Conservation (phyloP, 768 basidiomycete genomes). For the Leccinum subtestaceum region DNA sequence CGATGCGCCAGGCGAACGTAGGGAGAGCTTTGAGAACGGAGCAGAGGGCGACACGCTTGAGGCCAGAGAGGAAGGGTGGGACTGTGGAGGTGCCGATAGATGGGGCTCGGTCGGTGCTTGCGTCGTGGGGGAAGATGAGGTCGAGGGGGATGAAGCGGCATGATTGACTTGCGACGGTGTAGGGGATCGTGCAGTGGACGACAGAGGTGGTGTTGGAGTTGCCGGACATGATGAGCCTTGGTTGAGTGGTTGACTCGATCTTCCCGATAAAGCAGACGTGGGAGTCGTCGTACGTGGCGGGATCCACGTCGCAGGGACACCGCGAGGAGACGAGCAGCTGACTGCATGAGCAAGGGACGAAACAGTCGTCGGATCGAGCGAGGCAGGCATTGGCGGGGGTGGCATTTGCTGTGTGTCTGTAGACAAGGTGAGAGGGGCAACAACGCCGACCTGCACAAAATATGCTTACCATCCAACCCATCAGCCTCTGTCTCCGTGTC, state of each 20-base stretch:
- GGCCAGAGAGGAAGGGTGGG: neutral
- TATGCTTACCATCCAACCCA: constrained; percentile 23
- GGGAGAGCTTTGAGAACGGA: constrained; percentile 52
- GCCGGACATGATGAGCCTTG: neutral
- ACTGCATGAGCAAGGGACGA: constrained; percentile 24
- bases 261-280: constrained; percentile 1
- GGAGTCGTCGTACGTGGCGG: constrained; percentile 10
- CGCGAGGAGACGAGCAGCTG: constrained; percentile 22
- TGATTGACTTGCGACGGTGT: neutral
- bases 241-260: constrained; percentile 5
- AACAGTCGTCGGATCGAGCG: constrained; percentile 40
- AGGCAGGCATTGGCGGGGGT: constrained; percentile 49
- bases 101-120: neutral
- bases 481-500: constrained; percentile 31
- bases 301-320: constrained; percentile 10
- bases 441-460: neutral
- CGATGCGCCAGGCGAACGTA: constrained; percentile 36
- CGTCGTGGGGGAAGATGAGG: neutral
- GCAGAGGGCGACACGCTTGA: constrained; percentile 42
- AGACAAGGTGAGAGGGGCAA: neutral
- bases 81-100: neutral
- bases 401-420: constrained; percentile 45
- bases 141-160: neutral
- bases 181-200: neutral
- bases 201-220: neutral